Evolutionary conservation across 164 flowering plant species (phyloP).

Genomic region (Saururus chinensis): DNA sequence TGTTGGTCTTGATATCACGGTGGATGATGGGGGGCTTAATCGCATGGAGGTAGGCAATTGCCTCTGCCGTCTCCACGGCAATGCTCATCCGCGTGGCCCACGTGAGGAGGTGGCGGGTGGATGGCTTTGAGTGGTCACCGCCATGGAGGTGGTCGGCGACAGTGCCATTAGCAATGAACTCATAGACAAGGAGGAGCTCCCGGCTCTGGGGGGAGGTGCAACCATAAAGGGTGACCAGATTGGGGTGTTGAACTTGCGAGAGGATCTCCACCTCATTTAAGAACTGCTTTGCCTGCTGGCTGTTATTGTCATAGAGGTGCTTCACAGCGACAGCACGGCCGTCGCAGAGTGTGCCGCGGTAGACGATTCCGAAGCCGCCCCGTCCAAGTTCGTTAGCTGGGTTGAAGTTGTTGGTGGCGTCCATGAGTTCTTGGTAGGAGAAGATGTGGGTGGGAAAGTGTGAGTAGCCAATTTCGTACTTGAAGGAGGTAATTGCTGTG

Average conservation of each 20-base stretch:
- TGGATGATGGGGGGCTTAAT: neutral
- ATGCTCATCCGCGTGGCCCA: neutral
- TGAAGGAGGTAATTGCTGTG: too few species aligned
- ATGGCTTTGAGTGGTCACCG: too few species aligned
- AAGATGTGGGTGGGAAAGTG: too few species aligned
- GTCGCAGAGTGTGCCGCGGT: neutral
- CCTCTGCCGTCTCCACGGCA: constrained; percentile 3
- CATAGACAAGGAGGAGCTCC: constrained; percentile 1
- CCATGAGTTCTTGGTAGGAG: too few species aligned
- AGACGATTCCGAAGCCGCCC: too few species aligned
- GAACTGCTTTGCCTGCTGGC: neutral
- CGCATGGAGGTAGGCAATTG: constrained; percentile 1
- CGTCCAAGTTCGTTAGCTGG: too few species aligned
- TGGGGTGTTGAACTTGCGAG: neutral
- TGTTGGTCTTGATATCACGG: neutral
- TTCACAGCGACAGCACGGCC: neutral
- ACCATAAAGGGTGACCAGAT: constrained; percentile 2
- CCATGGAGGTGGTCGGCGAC: constrained; percentile 1
- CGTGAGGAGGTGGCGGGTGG: neutral
- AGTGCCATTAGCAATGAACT: neutral
- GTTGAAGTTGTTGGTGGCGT: too few species aligned
- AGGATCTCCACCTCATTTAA: neutral
- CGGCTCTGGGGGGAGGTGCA: neutral
- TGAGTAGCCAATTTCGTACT: too few species aligned
- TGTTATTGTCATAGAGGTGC: neutral